Percentiles rank a stretch among this genome's conserved stretches.
phyloP scores from a whole-genome alignment of 1,284 basidiomycete species.

The Cystobasidium sp. region DNA sequence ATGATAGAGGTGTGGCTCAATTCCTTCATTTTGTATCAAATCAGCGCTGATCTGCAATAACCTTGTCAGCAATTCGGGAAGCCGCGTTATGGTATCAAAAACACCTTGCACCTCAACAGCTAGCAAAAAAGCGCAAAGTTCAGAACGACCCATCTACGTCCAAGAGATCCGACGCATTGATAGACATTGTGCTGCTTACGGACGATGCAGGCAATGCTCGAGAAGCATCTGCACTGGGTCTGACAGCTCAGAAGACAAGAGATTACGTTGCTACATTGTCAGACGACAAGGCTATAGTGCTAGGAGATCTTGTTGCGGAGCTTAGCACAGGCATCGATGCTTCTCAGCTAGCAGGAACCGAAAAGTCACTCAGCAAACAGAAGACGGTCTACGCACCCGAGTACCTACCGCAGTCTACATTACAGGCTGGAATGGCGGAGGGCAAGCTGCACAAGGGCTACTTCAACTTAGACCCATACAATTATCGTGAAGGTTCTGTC shows the following conservation, averaged over 20 bases:
- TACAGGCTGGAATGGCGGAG: slow-evolving; percentile 82
- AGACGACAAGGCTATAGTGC: slow-evolving; percentile 63
- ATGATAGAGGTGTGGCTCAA: slow-evolving; percentile 74
- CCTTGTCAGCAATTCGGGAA: slow-evolving; percentile 75
- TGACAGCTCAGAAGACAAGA: slow-evolving; percentile 59
- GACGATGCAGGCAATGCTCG: slow-evolving; percentile 86
- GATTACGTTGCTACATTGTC: slow-evolving; percentile 76
- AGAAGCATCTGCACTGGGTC: slow-evolving; percentile 71
- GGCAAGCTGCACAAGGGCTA: slow-evolving; percentile 86
- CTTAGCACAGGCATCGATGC: slow-evolving; percentile 61
- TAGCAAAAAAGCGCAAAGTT: slow-evolving; percentile 56
- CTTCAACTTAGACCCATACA: slow-evolving; percentile 94
- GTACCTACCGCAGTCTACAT: slow-evolving; percentile 76
- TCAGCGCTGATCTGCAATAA: slow-evolving; percentile 2
- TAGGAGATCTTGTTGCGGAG: slow-evolving; percentile 79
- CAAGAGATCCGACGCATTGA: background rate
- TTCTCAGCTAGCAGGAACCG: slow-evolving; percentile 25
- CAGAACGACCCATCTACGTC: slow-evolving; percentile 11
- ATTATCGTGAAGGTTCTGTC: slow-evolving; percentile 92
- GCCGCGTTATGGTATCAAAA: slow-evolving; percentile 81
- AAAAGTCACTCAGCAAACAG: slow-evolving; percentile 49
- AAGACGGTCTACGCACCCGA: slow-evolving; percentile 56
- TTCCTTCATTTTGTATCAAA: slow-evolving; percentile 6
- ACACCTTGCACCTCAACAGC: slow-evolving; percentile 67
- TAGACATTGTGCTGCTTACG: slow-evolving; percentile 77